Percentiles rank a stretch among this genome's conserved stretches.
These are phyloP conservation scores for Tricholoma flavovirens DNA, from an alignment of 768 basidiomycete genomes.

Conservation along the genomic window DNA sequence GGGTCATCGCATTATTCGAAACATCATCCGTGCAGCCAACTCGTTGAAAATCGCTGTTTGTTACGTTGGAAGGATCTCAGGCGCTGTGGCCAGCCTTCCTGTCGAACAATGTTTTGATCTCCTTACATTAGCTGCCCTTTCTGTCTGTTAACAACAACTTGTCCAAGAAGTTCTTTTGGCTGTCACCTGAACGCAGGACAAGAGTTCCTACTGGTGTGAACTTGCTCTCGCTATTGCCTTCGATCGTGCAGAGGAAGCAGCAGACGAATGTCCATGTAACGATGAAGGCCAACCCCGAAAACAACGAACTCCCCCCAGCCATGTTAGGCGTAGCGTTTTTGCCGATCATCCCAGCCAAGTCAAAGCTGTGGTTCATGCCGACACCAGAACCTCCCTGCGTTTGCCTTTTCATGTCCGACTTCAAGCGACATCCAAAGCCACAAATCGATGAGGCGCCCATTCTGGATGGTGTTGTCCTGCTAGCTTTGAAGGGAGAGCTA, in stretches of 20 bases:
- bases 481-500: conserved; percentile 47
- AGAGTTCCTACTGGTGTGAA: conserved; percentile 30
- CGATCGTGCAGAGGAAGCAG: conserved; percentile 63
- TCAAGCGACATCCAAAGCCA: conserved; percentile 50
- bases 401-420: conserved; percentile 65
- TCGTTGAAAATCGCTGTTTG: conserved; percentile 49
- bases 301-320: conserved; percentile 38
- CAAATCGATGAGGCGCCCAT: conserved; percentile 43
- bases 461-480: conserved; percentile 56
- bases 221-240: conserved; percentile 53
- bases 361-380: conserved; percentile 51
- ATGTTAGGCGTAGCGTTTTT: conserved; percentile 33
- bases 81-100: conserved; percentile 35
- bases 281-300: conserved; percentile 49
- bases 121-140: conserved; percentile 45
- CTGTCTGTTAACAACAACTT: conserved; percentile 44
- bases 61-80: conserved; percentile 49
- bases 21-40: conserved; percentile 52
- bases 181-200: conserved; percentile 23
- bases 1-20: conserved; percentile 32
- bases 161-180: conserved; percentile 55
- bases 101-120: conserved; percentile 44
- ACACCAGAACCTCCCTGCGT: conserved; percentile 41
- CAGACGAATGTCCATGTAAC: conserved; percentile 61
- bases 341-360: conserved; percentile 34